A percentile compares a stretch with the other conserved stretches of the same genome.
These are phyloP conservation scores for Lentithecium fluviatile DNA, from an alignment of 495 filamentous ascomycete species.

Conservation along the genomic window DNA sequence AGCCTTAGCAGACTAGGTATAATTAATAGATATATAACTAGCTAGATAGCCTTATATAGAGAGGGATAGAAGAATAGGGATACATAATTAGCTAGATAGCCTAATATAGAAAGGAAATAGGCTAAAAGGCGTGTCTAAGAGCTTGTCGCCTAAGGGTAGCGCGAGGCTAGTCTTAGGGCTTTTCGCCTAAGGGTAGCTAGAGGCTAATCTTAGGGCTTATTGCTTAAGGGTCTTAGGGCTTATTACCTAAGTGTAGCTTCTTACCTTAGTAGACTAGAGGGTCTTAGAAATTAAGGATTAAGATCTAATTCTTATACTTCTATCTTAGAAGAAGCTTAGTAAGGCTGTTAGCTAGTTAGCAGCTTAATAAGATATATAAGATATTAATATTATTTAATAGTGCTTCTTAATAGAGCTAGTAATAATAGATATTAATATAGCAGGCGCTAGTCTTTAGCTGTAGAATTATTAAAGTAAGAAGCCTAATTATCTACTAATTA, in stretches of 20 bases:
- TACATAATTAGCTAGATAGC: neutral
- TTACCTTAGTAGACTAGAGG: neutral
- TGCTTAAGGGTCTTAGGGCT: neutral
- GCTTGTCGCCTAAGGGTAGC: too few species aligned
- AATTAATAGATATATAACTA: too few species aligned
- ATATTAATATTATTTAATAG: conserved; percentile 5
- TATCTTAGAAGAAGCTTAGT: neutral
- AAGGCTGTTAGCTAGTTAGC: neutral
- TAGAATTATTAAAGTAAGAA: neutral
- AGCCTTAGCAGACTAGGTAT: too few species aligned
- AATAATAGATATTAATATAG: conserved; percentile 3
- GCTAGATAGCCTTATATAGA: neutral
- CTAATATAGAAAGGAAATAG: neutral
- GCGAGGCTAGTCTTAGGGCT: neutral
- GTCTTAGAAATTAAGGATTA: neutral
- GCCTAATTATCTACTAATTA: neutral
- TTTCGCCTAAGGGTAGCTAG: neutral
- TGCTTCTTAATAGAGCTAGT: neutral
- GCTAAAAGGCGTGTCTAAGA: neutral
- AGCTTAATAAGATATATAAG: neutral
- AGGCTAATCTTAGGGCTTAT: neutral
- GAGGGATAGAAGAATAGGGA: neutral
- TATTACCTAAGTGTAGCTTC: neutral
- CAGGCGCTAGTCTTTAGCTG: neutral
- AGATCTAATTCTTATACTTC: neutral